Percentiles rank a stretch among this genome's conserved stretches.
phyloP scores from a whole-genome alignment of 768 basidiomycete species.

The Paxillus rubicundulus region DNA sequence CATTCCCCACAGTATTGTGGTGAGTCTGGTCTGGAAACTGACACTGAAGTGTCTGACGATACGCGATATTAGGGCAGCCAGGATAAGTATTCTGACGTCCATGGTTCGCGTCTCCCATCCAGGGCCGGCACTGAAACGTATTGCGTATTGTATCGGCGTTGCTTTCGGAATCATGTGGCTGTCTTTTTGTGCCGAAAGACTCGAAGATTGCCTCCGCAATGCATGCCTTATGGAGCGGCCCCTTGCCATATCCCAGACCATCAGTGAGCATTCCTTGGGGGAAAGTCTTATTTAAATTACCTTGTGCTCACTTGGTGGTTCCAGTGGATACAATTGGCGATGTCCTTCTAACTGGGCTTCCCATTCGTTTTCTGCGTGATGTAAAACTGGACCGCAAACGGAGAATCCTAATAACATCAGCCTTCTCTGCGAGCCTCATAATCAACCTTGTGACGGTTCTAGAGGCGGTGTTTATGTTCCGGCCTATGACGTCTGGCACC shows the following conservation, averaged over 20 bases:
- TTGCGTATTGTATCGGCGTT: slow-evolving; percentile 7
- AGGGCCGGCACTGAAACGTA: slow-evolving; percentile 3
- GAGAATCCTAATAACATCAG: slow-evolving; percentile 17
- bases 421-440: slow-evolving; percentile 21
- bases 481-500: slow-evolving; percentile 2
- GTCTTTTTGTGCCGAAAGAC: slow-evolving; percentile 6
- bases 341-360: slow-evolving; percentile 18
- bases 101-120: slow-evolving; percentile 23
- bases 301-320: background rate
- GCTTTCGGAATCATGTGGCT: slow-evolving; percentile 16
- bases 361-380: slow-evolving; percentile 14
- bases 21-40: background rate
- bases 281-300: background rate
- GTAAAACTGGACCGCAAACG: slow-evolving; percentile 14
- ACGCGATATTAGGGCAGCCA: slow-evolving; percentile 13
- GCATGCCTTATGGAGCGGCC: slow-evolving; percentile 10
- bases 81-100: slow-evolving; percentile 24
- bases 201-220: slow-evolving; percentile 5
- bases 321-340: slow-evolving; percentile 23
- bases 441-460: slow-evolving; percentile 20
- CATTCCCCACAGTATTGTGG: slow-evolving; percentile 16
- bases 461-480: slow-evolving; percentile 9
- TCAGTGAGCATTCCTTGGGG: slow-evolving; percentile 13
- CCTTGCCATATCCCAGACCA: slow-evolving; percentile 15
- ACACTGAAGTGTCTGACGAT: background rate